Conservation (phyloP, 2,329 filamentous ascomycete genomes). For the Fusarium oligoseptatum region DNA sequence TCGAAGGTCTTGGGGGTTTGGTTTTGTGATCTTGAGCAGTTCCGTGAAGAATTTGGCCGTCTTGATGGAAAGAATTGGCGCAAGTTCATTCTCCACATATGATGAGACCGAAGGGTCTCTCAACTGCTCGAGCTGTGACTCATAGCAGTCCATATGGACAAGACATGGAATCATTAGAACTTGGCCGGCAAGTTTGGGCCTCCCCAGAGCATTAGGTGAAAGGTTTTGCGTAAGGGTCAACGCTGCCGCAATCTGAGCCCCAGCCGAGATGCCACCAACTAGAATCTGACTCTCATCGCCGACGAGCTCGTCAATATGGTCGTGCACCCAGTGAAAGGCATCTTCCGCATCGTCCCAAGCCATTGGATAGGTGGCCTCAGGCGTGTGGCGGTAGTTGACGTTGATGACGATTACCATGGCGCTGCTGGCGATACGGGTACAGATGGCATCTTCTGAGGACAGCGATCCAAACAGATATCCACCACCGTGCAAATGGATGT, state of each 20-base stretch:
- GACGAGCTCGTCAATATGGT: slow-evolving; percentile 21
- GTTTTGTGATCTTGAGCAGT: neutral
- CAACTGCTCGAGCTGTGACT: slow-evolving; percentile 51
- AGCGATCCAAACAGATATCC: slow-evolving; percentile 68
- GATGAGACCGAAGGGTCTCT: slow-evolving; percentile 56
- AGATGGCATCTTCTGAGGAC: slow-evolving; percentile 65
- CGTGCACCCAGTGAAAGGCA: slow-evolving; percentile 66
- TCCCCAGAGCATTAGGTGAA: slow-evolving; percentile 26
- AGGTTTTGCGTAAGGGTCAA: slow-evolving; percentile 55
- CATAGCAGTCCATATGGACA: slow-evolving; percentile 32
- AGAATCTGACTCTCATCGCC: slow-evolving; percentile 49
- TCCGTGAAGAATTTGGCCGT: neutral
- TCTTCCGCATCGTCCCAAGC: slow-evolving; percentile 68
- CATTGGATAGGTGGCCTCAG: slow-evolving; percentile 64
- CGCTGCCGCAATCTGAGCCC: slow-evolving; percentile 57
- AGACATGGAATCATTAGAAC: slow-evolving; percentile 64
- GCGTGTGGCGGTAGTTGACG: slow-evolving; percentile 72
- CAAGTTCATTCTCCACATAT: slow-evolving; percentile 56
- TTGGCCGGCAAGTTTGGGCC: slow-evolving; percentile 60
- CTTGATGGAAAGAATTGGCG: neutral
- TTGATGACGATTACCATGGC: slow-evolving; percentile 62
- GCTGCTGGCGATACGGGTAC: slow-evolving; percentile 60
- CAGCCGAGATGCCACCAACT: slow-evolving; percentile 63
- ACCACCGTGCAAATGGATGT: slow-evolving; percentile 66
- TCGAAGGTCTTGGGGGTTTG: neutral